Conservation (phyloP, 257 asterid species). For the Paraleonurus japonicus region DNA sequence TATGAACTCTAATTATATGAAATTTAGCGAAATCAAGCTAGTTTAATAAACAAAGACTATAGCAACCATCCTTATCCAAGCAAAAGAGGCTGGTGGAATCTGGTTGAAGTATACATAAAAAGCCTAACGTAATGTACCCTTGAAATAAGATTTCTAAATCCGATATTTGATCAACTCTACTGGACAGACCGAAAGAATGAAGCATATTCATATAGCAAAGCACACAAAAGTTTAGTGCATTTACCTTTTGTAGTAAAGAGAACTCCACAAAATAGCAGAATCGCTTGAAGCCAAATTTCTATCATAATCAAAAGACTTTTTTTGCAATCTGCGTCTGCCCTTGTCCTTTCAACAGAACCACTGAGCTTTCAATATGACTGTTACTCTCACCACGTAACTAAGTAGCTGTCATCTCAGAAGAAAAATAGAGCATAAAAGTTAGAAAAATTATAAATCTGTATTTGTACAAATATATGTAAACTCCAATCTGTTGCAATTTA, state of each 20-base stretch:
- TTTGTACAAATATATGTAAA: not conserved
- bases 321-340: constrained; percentile 22
- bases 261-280: no score
- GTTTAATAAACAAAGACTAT: no score
- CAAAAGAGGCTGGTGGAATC: not conserved
- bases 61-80: no score
- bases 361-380: constrained; percentile 2
- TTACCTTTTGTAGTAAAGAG: no score
- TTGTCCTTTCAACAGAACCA: constrained; percentile 19
- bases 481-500: not conserved
- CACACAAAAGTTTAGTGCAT: constrained; percentile 5
- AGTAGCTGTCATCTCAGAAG: not conserved
- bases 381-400: not conserved
- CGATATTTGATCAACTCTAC: no score
- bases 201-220: constrained; percentile 17
- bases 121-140: not conserved
- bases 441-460: not conserved
- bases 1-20: no score
- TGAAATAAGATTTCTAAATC: no score
- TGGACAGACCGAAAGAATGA: not conserved
- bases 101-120: no score
- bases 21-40: no score
- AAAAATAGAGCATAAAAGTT: not conserved
- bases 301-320: no score
- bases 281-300: no score